Evolutionary conservation across 2,329 filamentous ascomycete genomes (phyloP), one percentile per base, ranked within the genome.

Genomic region (Nothopassalora personata): DNA sequence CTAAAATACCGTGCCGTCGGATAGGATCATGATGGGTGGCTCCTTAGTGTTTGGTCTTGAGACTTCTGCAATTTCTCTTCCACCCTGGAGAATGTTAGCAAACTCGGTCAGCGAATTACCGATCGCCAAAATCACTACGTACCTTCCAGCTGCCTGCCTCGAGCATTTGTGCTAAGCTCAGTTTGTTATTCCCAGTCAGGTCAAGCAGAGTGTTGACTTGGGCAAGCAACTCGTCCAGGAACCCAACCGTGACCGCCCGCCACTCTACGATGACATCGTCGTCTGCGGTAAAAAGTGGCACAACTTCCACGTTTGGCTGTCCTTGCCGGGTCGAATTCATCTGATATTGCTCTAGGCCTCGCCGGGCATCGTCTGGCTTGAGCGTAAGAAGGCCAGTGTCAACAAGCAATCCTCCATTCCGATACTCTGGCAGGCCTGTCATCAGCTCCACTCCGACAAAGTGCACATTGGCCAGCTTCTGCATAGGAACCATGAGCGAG

Each of bases 61-160:
- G 64, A 97, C 91, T 77, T 97, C 93, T 63, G 94, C 94, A 72
- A 97, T 89, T 77, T 97, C 94, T 71, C 94, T 87, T 60, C 94
- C 94, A 68, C 93, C 93, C 92, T 85, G 64, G 62, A 84, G 15
- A 31, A 23, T 48, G 15, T 56, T 34, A 62, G 53, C 53, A 9
- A 43, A 8, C 36, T 27, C 13, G 7, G 23, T 30, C 31, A 11
- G 23, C 27, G 23, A 27, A 34, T 7, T 4, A 27, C 11, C 33
- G 39, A 11, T 23, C 1, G 54, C n/a, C 27, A 34, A 3, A 15
- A 13, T 2, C 4, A 68, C 84, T 77, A 75, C 23, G 23, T 23
- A 94, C 92, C 89, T 97, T 97, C 93, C 94, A 99, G 71, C 90
- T 96, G 54, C 94, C 94, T 13, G 93, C 94, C 75, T 97, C 94